Evolutionary conservation across 129 eudicot genomes (phyloP).

Genomic region (Helianthus annuus): DNA sequence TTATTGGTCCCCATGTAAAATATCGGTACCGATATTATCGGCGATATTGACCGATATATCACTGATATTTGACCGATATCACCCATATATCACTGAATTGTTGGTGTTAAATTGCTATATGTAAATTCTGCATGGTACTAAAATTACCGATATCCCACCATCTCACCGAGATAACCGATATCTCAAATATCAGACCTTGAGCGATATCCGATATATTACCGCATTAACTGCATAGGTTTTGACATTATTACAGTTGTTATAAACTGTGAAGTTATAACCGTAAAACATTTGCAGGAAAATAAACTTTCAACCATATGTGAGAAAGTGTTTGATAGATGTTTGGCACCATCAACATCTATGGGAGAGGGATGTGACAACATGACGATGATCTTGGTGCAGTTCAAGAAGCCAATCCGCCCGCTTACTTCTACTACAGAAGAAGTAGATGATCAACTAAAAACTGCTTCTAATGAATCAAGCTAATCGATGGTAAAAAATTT

Average conservation of each 20-base stretch:
- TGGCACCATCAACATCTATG: conserved; percentile 95
- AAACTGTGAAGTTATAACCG: neutral
- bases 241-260: neutral
- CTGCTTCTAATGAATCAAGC: conserved; percentile 21
- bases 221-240: neutral
- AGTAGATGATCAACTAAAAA: conserved; percentile 24
- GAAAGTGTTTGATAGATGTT: conserved; percentile 64
- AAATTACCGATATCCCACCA: too few relatives aligned
- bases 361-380: conserved; percentile 99
- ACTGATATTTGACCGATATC: too few relatives aligned
- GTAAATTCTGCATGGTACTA: too few relatives aligned
- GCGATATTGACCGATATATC: too few relatives aligned
- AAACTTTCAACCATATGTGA: conserved; percentile 85
- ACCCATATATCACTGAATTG: too few relatives aligned
- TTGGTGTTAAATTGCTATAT: too few relatives aligned
- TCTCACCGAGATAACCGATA: too few relatives aligned
- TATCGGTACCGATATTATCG: too few relatives aligned
- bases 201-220: too few relatives aligned
- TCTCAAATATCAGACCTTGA: too few relatives aligned
- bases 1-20: neutral
- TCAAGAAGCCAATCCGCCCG: conserved; percentile 52
- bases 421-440: conserved; percentile 23
- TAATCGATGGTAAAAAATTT: neutral
- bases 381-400: conserved; percentile 96
- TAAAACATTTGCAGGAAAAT: conserved; percentile 56